Evolutionary conservation across 2,329 filamentous ascomycete species (phyloP), one percentile per base, ranked within the genome.

Genomic region (Blastomyces gilchristii): DNA sequence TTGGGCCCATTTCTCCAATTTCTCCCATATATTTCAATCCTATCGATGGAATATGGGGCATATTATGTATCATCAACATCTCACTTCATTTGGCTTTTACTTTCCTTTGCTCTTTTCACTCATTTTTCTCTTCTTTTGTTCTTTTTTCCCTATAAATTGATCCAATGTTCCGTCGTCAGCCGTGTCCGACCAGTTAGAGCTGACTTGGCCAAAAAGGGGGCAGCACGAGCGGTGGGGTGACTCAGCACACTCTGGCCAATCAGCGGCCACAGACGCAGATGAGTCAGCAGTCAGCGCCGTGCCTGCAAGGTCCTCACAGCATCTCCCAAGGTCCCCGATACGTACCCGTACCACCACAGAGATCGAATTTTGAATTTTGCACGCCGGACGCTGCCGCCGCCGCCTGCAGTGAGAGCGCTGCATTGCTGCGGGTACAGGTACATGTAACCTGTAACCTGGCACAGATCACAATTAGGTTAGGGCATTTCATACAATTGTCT

Each of bases 1-100:
- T 18, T 37, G 18, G 4, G 68, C 71, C 69, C 45, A 9, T 58
- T 39, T 60, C 57, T 34, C 45, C 65, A 37, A 62, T 68, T 70
- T 43, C 25, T 49, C 31, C 25, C 39, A 45, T 52, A 41, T 52
- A 34, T 16, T 34, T 34, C 54, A 53, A 62, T 52, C 41, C 52
- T 49, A 12, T 60, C 25, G 9, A 18, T 56, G 47, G 41, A 37
- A 22, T 22, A 22, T 22, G n/a, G n/a, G n/a, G n/a, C 47, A 39
- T 50, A 47, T 22, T 39, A 39, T 57, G 28, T 49, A 49, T 49
- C 45, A 49, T 49, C 47, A 22, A 47, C 47, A 49, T 49, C n/a
- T 49, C 47, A 22, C n/a, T 49, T 49, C n/a, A 22, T 45, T n/a
- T 45, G 16, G 3, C 16, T 57, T n/a, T 4, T n/a, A 31, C 47